These are phyloP conservation scores for Colletotrichum sublineola DNA, from an alignment of 2,329 filamentous ascomycete genomes.

Conservation along the genomic window DNA sequence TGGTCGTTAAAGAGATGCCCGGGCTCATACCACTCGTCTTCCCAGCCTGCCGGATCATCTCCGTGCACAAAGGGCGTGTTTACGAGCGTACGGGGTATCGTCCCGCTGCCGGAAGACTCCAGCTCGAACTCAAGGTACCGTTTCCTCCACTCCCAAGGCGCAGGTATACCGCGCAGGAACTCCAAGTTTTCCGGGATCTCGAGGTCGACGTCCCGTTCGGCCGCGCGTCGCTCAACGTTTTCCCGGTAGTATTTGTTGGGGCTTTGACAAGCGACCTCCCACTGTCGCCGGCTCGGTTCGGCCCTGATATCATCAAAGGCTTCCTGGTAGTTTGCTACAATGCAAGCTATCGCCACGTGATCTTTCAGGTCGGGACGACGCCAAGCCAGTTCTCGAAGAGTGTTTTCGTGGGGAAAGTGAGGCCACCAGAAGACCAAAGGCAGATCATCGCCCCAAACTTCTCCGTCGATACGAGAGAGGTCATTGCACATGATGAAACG, in stretches of 20 bases:
- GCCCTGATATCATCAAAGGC: neutral
- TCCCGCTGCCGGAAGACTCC: no score
- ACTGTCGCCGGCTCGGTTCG: neutral
- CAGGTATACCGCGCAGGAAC: no score
- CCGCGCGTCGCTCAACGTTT: neutral
- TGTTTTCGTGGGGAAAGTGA: neutral
- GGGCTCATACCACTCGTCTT: no score
- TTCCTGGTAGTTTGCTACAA: neutral
- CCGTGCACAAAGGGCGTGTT: no score
- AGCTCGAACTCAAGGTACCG: no score
- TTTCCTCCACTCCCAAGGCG: no score
- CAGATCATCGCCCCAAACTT: neutral
- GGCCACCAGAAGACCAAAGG: conserved; percentile 15
- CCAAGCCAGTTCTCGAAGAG: conserved; percentile 15
- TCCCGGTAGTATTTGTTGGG: neutral
- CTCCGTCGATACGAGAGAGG: conserved; percentile 41
- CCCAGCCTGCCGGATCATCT: no score
- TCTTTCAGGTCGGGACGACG: neutral
- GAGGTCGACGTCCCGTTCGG: neutral
- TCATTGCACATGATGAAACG: conserved; percentile 50
- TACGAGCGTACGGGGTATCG: no score
- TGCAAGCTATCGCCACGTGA: neutral
- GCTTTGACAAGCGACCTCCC: neutral
- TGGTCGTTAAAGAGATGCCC: no score
- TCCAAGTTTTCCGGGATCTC: no score